phyloP scores from a whole-genome alignment of 1,284 basidiomycete genomes.

The Ceratobasidium sp. region DNA sequence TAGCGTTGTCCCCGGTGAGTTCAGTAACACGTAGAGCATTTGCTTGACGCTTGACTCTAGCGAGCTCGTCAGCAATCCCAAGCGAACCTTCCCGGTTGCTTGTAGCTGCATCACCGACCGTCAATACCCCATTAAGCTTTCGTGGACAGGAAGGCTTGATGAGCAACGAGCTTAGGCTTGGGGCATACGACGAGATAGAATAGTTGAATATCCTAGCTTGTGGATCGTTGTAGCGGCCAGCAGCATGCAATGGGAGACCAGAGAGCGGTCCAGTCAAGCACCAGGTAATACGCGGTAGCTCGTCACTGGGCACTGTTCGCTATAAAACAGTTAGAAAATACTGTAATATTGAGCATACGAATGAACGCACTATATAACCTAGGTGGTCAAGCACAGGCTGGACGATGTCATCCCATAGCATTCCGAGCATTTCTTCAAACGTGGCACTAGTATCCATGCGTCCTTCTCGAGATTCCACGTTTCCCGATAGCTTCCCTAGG shows the following conservation, averaged over 20 bases:
- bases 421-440: not conserved
- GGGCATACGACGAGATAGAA: slow-evolving; percentile 22
- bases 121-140: not conserved
- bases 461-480: not conserved
- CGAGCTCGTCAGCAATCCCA: not conserved
- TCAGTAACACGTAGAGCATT: not conserved
- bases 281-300: slow-evolving; percentile 32
- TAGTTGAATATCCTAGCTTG: slow-evolving; percentile 19
- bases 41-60: not conserved
- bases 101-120: not conserved
- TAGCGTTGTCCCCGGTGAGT: not conserved
- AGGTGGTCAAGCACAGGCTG: slow-evolving; percentile 13
- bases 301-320: not conserved
- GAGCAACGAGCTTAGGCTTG: slow-evolving; percentile 1
- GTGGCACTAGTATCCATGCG: not conserved
- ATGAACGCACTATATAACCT: slow-evolving; percentile 9
- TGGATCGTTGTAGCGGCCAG: slow-evolving; percentile 7
- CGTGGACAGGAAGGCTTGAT: not conserved
- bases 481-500: not conserved
- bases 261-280: slow-evolving; percentile 13
- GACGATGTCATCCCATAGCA: slow-evolving; percentile 27
- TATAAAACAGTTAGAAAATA: not conserved
- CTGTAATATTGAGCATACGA: not conserved
- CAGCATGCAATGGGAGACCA: slow-evolving; percentile 25
- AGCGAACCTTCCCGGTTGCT: too few relatives aligned